Base-by-base conservation (phyloP, 805 yeast genomes). In the Isabelozyma gotoi region DNA sequence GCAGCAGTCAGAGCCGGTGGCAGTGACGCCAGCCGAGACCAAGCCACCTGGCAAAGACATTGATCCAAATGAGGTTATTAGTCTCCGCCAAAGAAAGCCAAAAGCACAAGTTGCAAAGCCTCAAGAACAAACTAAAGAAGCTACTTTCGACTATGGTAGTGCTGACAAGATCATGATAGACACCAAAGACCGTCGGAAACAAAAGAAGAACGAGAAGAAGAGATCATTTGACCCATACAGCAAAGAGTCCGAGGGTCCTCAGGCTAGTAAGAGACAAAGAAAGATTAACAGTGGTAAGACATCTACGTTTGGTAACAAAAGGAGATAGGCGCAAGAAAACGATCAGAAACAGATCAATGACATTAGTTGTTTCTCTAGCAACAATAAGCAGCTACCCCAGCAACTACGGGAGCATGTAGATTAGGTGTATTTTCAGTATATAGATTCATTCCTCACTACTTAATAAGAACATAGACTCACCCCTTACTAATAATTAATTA, bases 171-270 rank as follows among this genome's bases (percentile, higher is more conserved):
- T 78, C 11, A 57, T 79, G 45, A 56, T 57, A 8, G 56, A 56
- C 19, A 46, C 46, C 33, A 27, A 43, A 21, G 35, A 27, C 27
- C 49, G 36, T 36, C 50, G 15, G 33, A 48, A 50, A n/a, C 44
- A 42, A 14, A 55, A 50, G 27, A 44, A 53, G 10, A 52, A 48
- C n/a, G 51, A 33, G 20, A 50, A 49, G 56, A 73, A 75, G 52
- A 63, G 67, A 42, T 55, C 74, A 7, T 84, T 79, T 49, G 84
- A 84, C 62, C 89, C 90, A 3, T 84, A 81, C 49, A 59, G 73
- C 5, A 70, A 67, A 36, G 67, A 63, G 5, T 63, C 71, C 19
- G 73, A 71, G 14, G 85, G 82, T 1, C 85, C 85, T 7, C 65
- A 64, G 50, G 73, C 76, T n/a, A 75, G 77, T 6, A 81, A 78